Evolutionary conservation across 129 eudicot genomes (phyloP), one percentile per base, ranked within the genome.

Genomic region (Lactuca sativa): DNA sequence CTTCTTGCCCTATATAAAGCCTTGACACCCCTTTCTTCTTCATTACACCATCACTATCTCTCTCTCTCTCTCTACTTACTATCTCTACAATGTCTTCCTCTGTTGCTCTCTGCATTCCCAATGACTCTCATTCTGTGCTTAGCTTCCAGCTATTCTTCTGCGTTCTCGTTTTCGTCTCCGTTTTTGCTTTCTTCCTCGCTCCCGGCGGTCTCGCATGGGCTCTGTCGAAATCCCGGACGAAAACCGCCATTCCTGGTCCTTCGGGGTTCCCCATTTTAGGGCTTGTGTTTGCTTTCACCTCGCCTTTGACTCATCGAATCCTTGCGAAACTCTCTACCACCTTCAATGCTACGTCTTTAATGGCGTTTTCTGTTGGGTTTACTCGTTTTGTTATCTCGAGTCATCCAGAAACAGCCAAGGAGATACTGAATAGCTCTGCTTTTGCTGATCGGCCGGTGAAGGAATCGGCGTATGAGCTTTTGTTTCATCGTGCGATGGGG

Each of bases 131-230:
- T 18, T 7, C 82, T 0, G 60, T 64, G 0, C 73, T 74, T 66
- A 44, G 17, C 57, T 41, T 77, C 8, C 66, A 56, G 16, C 59
- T 82, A 55, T 44, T 73, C n/a, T 4, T 86, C 21, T 65, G 57
- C 63, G n/a, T 74, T 32, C 5, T 85, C 10, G 48, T 78, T 53
- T 77, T 83, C 32, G 21, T 75, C 59, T 74, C 85, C 4, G 60
- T 83, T 4, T 77, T 89, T 55, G 64, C 88, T 53, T 80, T 92
- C 84, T 67, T 86, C 70, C 74, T 92, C 0, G 52, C 82, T 17
- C 96, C 98, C 0, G 98, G 98, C 4, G 98, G 98, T 2, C 90
- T 92, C 16, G 96, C 98, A n/a, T 92, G 98, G 98, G 89, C 98
- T 13, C 37, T 88, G 0, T 82, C 86, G 0, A 83, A 77, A 64